A percentile compares a stretch with the other conserved stretches of the same genome.
phyloP scores from a whole-genome alignment of 164 flowering plant genomes.

The Vitis riparia region DNA sequence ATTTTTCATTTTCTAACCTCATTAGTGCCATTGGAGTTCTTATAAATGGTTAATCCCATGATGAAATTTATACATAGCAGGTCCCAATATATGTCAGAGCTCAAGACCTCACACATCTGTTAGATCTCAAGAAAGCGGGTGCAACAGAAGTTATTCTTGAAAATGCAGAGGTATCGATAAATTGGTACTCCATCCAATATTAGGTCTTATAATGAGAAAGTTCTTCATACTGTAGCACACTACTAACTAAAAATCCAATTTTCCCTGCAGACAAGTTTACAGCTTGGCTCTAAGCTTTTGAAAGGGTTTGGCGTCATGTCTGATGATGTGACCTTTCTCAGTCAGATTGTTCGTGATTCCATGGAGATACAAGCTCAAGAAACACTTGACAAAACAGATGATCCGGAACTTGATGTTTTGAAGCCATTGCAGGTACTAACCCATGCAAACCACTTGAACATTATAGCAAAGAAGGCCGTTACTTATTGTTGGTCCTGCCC shows the following conservation, averaged over 20 bases:
- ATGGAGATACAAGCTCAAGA: slow-evolving; percentile 93
- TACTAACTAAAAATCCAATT: neutral
- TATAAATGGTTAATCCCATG: neutral
- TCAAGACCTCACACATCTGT: slow-evolving; percentile 70
- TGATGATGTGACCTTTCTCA: slow-evolving; percentile 82
- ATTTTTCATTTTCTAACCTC: too few relatives aligned
- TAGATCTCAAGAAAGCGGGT: slow-evolving; percentile 93
- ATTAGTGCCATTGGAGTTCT: neutral
- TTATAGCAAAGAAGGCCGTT: too few relatives aligned
- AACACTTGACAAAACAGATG: slow-evolving; percentile 36
- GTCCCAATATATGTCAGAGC: slow-evolving; percentile 93
- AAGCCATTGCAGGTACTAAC: slow-evolving; percentile 77
- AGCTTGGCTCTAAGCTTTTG: slow-evolving; percentile 91
- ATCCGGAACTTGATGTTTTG: slow-evolving; percentile 52
- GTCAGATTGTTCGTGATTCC: slow-evolving; percentile 83
- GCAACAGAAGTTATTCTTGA: slow-evolving; percentile 96
- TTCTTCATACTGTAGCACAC: neutral
- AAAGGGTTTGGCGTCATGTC: slow-evolving; percentile 95
- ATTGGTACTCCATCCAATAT: neutral
- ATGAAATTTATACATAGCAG: slow-evolving; percentile 34
- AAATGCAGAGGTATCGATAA: slow-evolving; percentile 66
- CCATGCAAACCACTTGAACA: too few relatives aligned
- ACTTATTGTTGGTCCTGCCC: too few relatives aligned
- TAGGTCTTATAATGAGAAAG: neutral
- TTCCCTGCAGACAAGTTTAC: slow-evolving; percentile 83